A percentile compares a stretch with the other conserved stretches of the same genome.
phyloP scores from a whole-genome alignment of 139 green algal species.

The Chlamydomonas sp. region DNA sequence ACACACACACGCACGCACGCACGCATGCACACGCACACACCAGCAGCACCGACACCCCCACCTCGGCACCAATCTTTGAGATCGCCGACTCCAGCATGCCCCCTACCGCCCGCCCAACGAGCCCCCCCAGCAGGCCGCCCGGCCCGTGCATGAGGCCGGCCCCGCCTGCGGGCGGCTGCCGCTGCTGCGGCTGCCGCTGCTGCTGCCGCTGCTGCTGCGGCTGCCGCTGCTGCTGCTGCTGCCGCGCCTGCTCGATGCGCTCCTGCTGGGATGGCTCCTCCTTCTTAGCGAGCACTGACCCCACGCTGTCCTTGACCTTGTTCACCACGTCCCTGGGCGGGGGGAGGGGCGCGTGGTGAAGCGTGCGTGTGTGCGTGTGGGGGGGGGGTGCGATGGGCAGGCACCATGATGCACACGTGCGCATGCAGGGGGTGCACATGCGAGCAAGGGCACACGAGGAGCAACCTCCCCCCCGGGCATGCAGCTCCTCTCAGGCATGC shows the following conservation, averaged over 20 bases:
- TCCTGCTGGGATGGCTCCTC: not conserved
- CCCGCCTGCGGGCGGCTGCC: no score
- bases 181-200: not conserved
- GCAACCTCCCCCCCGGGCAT: not conserved
- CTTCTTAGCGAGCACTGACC: not conserved
- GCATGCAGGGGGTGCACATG: not conserved
- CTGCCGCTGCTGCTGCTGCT: slow-evolving; percentile 5
- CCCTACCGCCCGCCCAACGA: slow-evolving; percentile 3
- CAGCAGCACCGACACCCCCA: no score
- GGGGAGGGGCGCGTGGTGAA: no score
- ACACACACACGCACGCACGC: no score
- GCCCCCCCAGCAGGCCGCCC: not conserved
- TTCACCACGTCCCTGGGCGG: slow-evolving; percentile 5
- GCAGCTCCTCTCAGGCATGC: not conserved
- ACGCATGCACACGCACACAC: no score
- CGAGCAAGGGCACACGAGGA: not conserved
- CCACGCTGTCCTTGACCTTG: slow-evolving; percentile 24
- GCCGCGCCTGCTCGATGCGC: no score
- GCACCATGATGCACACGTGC: not conserved
- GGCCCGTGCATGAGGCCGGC: no score
- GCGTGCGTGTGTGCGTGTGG: not conserved
- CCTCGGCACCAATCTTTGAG: not conserved
- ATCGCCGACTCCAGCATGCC: not conserved
- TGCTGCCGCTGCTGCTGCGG: not conserved
- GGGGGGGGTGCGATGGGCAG: not conserved